Evolutionary conservation across 495 filamentous ascomycete species (phyloP).

Genomic region (Filosporella fistucella): DNA sequence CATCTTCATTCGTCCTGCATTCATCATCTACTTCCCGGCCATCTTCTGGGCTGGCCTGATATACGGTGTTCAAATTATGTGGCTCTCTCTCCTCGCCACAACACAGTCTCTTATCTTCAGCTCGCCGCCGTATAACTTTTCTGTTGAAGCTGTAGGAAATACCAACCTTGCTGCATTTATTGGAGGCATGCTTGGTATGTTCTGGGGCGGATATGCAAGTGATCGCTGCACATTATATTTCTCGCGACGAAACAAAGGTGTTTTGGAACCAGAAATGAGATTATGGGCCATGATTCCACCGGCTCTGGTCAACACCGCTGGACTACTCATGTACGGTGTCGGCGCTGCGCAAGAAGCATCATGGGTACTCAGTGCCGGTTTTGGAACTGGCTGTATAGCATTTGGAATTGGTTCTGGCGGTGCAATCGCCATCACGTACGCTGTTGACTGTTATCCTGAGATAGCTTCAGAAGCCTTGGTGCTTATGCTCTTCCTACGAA

Average conservation of each 20-base stretch:
- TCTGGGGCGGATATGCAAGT: slow-evolving; percentile 34
- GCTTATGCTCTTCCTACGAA: slow-evolving; percentile 7
- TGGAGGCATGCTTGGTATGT: slow-evolving; percentile 33
- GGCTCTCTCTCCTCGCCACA: slow-evolving; percentile 33
- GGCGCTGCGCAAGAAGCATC: slow-evolving; percentile 3
- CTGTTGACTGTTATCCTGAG: slow-evolving; percentile 10
- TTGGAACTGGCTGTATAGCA: slow-evolving; percentile 12
- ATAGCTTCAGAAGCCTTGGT: slow-evolving; percentile 14
- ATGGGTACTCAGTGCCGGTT: slow-evolving; percentile 11
- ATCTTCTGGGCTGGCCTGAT: slow-evolving; percentile 34
- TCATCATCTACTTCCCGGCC: slow-evolving; percentile 29
- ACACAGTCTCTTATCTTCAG: slow-evolving; percentile 32
- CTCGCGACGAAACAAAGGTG: slow-evolving; percentile 35
- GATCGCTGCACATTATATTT: slow-evolving; percentile 36
- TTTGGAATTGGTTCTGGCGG: slow-evolving; percentile 13
- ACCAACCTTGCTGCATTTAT: slow-evolving; percentile 35
- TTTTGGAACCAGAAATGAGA: slow-evolving; percentile 35
- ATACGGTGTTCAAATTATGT: slow-evolving; percentile 30
- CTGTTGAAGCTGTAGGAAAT: slow-evolving; percentile 30
- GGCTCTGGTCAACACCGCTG: slow-evolving; percentile 6
- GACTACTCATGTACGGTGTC: slow-evolving; percentile 14
- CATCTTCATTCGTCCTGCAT: slow-evolving; percentile 32
- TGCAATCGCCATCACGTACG: slow-evolving; percentile 12
- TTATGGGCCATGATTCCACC: slow-evolving; percentile 11
- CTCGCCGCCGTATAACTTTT: slow-evolving; percentile 35